These are phyloP conservation scores for Candolleomyces aberdarensis DNA, from an alignment of 768 basidiomycete genomes.

Conservation along the genomic window DNA sequence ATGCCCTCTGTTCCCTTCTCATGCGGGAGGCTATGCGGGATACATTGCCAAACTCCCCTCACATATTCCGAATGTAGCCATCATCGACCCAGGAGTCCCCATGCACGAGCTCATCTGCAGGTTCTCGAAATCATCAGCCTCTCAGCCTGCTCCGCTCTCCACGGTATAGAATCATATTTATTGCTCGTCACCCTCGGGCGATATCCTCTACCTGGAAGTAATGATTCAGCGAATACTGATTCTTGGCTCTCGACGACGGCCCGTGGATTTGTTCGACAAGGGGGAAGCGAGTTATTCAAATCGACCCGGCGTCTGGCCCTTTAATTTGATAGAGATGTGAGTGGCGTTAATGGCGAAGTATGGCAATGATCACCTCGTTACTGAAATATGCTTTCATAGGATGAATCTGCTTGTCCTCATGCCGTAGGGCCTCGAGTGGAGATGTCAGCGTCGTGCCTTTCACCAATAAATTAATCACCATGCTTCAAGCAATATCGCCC, in stretches of 20 bases:
- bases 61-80: too few relatives aligned
- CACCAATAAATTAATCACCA: slow-evolving; percentile 40
- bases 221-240: slow-evolving; percentile 1
- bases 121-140: too few relatives aligned
- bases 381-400: background rate
- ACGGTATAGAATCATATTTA: background rate
- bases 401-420: slow-evolving; percentile 14
- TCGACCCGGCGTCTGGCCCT: background rate
- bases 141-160: too few relatives aligned
- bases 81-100: too few relatives aligned
- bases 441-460: background rate
- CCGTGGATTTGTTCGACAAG: slow-evolving; percentile 1
- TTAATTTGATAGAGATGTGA: slow-evolving; percentile 1
- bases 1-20: too few relatives aligned
- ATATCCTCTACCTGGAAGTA: slow-evolving; percentile 5
- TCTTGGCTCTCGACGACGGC: background rate
- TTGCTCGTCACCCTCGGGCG: background rate
- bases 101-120: too few relatives aligned
- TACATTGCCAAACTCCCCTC: too few relatives aligned
- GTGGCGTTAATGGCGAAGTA: background rate
- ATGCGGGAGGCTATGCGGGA: too few relatives aligned
- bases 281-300: slow-evolving; percentile 9
- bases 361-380: background rate
- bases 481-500: slow-evolving; percentile 31
- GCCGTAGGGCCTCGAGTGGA: too few relatives aligned